Conservation (phyloP, 2,329 filamentous ascomycete species). For the Aspergillus aculeatus region DNA sequence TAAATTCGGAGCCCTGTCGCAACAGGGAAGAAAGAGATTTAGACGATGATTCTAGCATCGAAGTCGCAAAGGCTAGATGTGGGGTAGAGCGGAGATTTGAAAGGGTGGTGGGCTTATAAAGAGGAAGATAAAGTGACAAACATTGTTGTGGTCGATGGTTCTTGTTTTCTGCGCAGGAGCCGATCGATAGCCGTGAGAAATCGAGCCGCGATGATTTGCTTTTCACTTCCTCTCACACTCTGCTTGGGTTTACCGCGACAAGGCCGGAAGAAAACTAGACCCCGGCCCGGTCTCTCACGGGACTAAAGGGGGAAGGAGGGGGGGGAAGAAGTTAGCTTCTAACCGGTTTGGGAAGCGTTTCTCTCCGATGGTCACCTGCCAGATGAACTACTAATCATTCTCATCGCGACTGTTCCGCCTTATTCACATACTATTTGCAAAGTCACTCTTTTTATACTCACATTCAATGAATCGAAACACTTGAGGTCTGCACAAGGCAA, state of each 20-base stretch:
- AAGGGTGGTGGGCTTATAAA: slow-evolving; percentile 10
- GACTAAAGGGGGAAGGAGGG: slow-evolving; percentile 23
- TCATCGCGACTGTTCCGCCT: too few relatives aligned
- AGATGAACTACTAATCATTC: background rate
- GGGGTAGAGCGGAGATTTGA: background rate
- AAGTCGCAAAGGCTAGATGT: slow-evolving; percentile 9
- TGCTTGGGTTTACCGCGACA: too few relatives aligned
- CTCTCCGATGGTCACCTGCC: background rate
- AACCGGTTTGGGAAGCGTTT: background rate
- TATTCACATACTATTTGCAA: too few relatives aligned
- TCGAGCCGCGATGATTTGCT: slow-evolving; percentile 35
- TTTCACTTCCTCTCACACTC: slow-evolving; percentile 29
- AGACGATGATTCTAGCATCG: slow-evolving; percentile 27
- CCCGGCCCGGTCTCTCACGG: slow-evolving; percentile 26
- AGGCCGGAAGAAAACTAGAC: slow-evolving; percentile 20
- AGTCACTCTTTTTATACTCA: too few relatives aligned
- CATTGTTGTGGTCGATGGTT: slow-evolving; percentile 8
- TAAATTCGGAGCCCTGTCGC: slow-evolving; percentile 22
- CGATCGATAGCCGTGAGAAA: slow-evolving; percentile 32
- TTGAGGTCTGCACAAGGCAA: too few relatives aligned
- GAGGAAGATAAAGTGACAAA: slow-evolving; percentile 8
- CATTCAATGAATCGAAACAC: too few relatives aligned
- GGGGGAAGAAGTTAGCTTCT: too few relatives aligned
- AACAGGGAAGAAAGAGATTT: slow-evolving; percentile 16
- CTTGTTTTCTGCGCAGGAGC: slow-evolving; percentile 3